A percentile compares a stretch with the other conserved stretches of the same genome.
Evolutionary conservation across 2,329 filamentous ascomycete species (phyloP).

Genomic region (Fusarium citri): DNA sequence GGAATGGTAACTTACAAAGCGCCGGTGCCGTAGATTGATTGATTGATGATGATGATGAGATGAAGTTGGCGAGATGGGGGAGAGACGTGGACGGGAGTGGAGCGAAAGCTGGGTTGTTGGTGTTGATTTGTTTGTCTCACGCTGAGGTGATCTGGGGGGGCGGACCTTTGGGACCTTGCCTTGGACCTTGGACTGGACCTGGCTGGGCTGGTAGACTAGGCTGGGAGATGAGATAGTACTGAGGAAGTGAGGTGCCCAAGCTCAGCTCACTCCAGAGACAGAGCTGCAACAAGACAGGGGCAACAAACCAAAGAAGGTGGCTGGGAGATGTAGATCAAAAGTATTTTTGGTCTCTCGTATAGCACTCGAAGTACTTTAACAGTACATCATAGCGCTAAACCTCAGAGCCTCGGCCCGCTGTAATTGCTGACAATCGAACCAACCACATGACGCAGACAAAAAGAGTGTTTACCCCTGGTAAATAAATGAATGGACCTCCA

Average conservation of each 20-base stretch:
- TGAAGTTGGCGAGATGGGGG: constrained; percentile 41
- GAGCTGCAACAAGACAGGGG: constrained; percentile 36
- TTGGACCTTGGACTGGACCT: constrained; percentile 9
- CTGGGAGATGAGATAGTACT: constrained; percentile 37
- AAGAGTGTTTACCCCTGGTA: constrained; percentile 36
- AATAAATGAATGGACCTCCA: constrained; percentile 10
- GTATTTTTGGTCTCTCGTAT: constrained; percentile 2
- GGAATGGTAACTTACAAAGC: constrained; percentile 34
- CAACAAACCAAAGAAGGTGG: constrained; percentile 25
- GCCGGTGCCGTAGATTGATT: constrained; percentile 32
- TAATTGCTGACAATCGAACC: constrained; percentile 21
- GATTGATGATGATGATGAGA: constrained; percentile 36
- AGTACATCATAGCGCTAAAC: constrained; percentile 11
- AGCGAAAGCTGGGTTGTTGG: constrained; percentile 38
- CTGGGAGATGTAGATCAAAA: constrained; percentile 29
- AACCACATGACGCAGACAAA: constrained; percentile 12
- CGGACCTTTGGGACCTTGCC: constrained; percentile 3
- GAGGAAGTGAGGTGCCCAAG: constrained; percentile 31
- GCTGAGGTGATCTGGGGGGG: constrained; percentile 27
- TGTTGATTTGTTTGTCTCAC: constrained; percentile 41
- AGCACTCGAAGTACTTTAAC: constrained; percentile 3
- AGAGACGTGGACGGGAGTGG: constrained; percentile 40
- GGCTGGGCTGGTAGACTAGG: constrained; percentile 7
- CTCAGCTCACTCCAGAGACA: constrained; percentile 36
- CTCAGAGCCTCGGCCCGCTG: constrained; percentile 37